Conservation (phyloP, 1,139 yeast species). For the Geotrichum aggregatum region DNA sequence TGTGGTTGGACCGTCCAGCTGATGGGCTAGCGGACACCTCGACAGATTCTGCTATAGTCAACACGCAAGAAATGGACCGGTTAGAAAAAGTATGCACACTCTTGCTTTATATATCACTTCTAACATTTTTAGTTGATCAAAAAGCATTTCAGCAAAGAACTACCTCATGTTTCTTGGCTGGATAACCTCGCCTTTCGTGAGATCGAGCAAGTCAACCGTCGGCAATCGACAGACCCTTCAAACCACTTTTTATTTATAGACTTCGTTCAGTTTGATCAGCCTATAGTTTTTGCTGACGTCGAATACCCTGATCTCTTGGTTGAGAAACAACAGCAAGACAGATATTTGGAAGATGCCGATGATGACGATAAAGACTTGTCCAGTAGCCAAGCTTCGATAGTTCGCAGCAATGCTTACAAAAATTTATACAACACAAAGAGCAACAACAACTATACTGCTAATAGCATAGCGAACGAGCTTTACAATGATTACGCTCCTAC, state of each 20-base stretch:
- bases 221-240: conserved; percentile 30
- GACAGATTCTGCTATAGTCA: conserved; percentile 34
- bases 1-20: conserved; percentile 40
- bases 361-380: conserved; percentile 6
- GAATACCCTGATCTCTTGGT: conserved; percentile 40
- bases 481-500: conserved; percentile 21
- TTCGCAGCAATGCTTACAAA: conserved; percentile 10
- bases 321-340: conserved; percentile 19
- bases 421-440: conserved; percentile 10
- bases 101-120: not conserved
- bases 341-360: conserved; percentile 8
- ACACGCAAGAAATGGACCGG: conserved; percentile 37
- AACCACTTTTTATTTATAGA: conserved; percentile 59
- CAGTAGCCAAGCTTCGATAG: conserved; percentile 2
- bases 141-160: conserved; percentile 65
- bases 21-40: conserved; percentile 34
- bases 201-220: conserved; percentile 46
- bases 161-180: conserved; percentile 64
- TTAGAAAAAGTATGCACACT: conserved; percentile 42
- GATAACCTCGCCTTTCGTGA: conserved; percentile 63
- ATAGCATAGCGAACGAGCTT: conserved; percentile 13
- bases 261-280: conserved; percentile 71
- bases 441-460: conserved; percentile 4
- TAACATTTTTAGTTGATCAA: conserved; percentile 44
- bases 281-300: conserved; percentile 71